phyloP scores from a whole-genome alignment of 805 yeast genomes.

The Nakazawaea holstii region DNA sequence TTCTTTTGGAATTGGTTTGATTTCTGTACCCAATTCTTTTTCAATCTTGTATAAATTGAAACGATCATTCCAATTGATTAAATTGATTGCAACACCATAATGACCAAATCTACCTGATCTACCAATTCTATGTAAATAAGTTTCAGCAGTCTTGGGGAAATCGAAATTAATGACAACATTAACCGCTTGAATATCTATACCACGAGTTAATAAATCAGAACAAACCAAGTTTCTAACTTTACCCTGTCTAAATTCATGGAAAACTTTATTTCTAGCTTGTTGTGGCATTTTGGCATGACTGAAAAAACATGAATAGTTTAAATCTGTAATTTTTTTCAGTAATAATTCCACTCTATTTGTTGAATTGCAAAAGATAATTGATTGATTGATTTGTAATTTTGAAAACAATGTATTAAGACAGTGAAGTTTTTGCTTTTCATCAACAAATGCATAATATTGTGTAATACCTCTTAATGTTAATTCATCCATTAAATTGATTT shows the following conservation, averaged over 20 bases:
- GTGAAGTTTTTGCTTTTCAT: conserved; percentile 92
- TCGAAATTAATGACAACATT: conserved; percentile 97
- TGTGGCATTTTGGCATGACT: conserved; percentile 98
- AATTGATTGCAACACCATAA: conserved; percentile 93
- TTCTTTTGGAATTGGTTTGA: conserved; percentile 91
- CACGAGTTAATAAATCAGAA: conserved; percentile 93
- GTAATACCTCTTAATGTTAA: conserved; percentile 93
- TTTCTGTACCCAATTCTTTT: conserved; percentile 96
- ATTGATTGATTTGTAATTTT: conserved; percentile 91
- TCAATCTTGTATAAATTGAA: conserved; percentile 91
- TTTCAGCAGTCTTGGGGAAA: conserved; percentile 97
- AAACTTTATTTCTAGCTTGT: conserved; percentile 93
- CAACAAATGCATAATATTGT: conserved; percentile 97
- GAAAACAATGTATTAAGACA: conserved; percentile 93
- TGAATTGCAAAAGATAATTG: conserved; percentile 95
- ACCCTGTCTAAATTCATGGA: conserved; percentile 98
- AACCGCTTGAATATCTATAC: conserved; percentile 98
- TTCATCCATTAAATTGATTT: conserved; percentile 96
- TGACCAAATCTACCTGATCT: conserved; percentile 99
- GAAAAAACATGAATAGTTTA: conserved; percentile 94
- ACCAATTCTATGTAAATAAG: conserved; percentile 96
- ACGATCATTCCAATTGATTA: conserved; percentile 95
- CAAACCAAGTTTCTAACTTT: conserved; percentile 96
- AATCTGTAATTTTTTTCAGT: conserved; percentile 93
- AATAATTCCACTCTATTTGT: conserved; percentile 93